Evolutionary conservation across 2,329 filamentous ascomycete genomes (phyloP), one percentile per base, ranked within the genome.

Genomic region (Hypomyces rosellus): DNA sequence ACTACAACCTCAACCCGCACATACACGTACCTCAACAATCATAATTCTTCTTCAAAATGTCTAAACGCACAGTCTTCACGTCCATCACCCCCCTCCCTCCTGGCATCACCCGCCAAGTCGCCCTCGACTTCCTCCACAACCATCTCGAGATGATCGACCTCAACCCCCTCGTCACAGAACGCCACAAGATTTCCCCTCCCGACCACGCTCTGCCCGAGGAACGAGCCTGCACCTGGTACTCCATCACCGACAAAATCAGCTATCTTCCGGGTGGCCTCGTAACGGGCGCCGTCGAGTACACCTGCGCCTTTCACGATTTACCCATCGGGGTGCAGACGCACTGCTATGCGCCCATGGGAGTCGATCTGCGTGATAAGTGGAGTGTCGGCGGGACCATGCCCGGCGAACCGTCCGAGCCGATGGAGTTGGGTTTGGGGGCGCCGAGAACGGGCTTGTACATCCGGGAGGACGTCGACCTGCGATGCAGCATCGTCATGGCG

Each of bases 111-210:
- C 81, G 88, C 49, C 76, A 85, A 57, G 77, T 80, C n/a, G 88
- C 88, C 39, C 65, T 95, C 55, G 75, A 81, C 48, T 88, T 88
- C 57, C 81, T 95, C 33, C 88, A 89, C 66, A 78, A 86, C 66
- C 89, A 95, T 69, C 66, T 77, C 45, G 84, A 84, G 59, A 95
- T 96, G 85, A 95, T 95, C 61, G 85, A 92, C 63, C 74, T 95
- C 51, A 95, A 95, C 66, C 89, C 89, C 1, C 76, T 95, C 44
- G 85, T 95, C 49, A 81, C 86, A 55, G 82, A 86, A 54, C 80
- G 88, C 51, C 78, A 84, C 57, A 75, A 75, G 33, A 88, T 88
- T 67, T 75, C 79, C 43, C 76, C 88, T 2, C 88, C 89, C 0
- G 62, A 75, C 20, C 78, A 84, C 62, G 84, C 86, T 12, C 73